These are phyloP conservation scores for Citrus inodora DNA, from an alignment of 345 rosid genomes.

Conservation along the genomic window DNA sequence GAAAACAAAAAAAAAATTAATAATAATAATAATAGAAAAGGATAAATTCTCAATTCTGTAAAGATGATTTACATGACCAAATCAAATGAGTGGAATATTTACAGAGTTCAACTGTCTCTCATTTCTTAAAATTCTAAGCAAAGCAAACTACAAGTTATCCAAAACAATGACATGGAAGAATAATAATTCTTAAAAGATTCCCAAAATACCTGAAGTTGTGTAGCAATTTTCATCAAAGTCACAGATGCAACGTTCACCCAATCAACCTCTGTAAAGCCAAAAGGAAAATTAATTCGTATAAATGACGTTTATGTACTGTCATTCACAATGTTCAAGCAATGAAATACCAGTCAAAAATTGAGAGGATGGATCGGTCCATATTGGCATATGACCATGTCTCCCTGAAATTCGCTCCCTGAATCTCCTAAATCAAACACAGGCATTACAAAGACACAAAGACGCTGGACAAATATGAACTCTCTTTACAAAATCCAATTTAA, in stretches of 20 bases:
- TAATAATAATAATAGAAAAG: not conserved
- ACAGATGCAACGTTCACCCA: not conserved
- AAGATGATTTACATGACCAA: not conserved
- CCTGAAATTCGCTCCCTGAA: not conserved
- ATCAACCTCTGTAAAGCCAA: slow-evolving; percentile 6
- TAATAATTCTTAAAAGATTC: not conserved
- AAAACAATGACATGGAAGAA: not conserved
- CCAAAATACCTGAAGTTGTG: not conserved
- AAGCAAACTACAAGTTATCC: not conserved
- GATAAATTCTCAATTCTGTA: not conserved
- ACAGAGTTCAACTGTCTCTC: not conserved
- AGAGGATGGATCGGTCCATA: not conserved
- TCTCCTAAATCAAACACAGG: not conserved
- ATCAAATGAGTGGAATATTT: not conserved
- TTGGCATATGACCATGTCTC: not conserved
- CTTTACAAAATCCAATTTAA: not conserved
- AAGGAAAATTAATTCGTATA: not conserved
- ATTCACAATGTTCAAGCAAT: not conserved
- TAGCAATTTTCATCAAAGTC: slow-evolving; percentile 10
- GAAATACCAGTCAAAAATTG: slow-evolving; percentile 11
- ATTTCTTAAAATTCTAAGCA: not conserved
- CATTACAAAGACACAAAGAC: not conserved
- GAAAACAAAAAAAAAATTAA: not conserved
- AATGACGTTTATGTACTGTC: not conserved
- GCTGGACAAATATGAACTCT: not conserved